Percentiles rank a stretch among this genome's conserved stretches.
These are phyloP conservation scores for Chaetothyriales sp. DNA, from an alignment of 2,329 filamentous ascomycete genomes.

Conservation along the genomic window DNA sequence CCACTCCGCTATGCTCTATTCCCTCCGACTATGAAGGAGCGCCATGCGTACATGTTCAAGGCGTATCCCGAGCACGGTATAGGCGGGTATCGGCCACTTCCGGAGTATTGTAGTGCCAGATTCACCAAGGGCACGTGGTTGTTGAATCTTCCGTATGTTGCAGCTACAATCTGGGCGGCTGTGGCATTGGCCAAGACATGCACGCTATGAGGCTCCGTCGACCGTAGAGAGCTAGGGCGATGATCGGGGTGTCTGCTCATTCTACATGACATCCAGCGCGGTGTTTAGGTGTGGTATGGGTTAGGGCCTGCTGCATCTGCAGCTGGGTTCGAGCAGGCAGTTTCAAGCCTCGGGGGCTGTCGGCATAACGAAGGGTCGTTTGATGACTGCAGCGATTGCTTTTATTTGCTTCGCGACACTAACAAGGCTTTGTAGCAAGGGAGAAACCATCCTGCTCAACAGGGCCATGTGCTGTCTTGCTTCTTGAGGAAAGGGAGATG, in stretches of 20 bases:
- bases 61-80: not conserved
- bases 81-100: not conserved
- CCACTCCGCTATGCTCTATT: constrained; percentile 11
- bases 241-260: no score
- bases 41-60: not conserved
- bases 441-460: no score
- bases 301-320: no score
- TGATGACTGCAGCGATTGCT: not conserved
- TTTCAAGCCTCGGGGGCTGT: not conserved
- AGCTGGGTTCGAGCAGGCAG: not conserved
- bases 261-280: no score
- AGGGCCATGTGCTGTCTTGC: no score
- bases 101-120: not conserved
- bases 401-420: not conserved
- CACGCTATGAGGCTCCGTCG: not conserved
- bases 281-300: not conserved
- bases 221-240: not conserved
- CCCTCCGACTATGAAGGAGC: constrained; percentile 7
- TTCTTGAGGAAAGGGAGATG: not conserved
- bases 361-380: not conserved
- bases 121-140: not conserved
- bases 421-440: not conserved
- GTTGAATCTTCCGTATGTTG: not conserved
- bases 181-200: not conserved
- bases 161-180: not conserved